A percentile compares a stretch with the other conserved stretches of the same genome.
phyloP scores from a whole-genome alignment of 805 yeast species.

The Ogataea trehaloabstinens region DNA sequence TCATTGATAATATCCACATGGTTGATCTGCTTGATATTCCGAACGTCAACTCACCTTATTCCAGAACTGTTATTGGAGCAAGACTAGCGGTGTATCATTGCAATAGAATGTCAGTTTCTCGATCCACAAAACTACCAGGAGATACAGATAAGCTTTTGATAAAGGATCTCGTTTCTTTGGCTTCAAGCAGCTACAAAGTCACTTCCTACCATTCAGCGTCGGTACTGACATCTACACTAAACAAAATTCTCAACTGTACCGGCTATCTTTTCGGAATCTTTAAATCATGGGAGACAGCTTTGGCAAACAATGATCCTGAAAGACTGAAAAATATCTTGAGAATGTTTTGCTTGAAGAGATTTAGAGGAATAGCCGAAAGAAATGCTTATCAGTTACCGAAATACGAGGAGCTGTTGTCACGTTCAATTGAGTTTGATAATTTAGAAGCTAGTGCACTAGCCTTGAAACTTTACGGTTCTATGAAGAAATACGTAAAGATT shows the following conservation, averaged over 20 bases:
- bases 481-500: constrained; percentile 41
- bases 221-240: constrained; percentile 65
- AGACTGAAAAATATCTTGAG: constrained; percentile 63
- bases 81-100: constrained; percentile 72
- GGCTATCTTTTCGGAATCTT: constrained; percentile 48
- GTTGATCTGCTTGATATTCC: constrained; percentile 54
- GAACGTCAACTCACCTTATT: constrained; percentile 63
- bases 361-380: constrained; percentile 55
- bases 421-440: constrained; percentile 57
- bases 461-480: constrained; percentile 44
- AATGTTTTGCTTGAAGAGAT: constrained; percentile 53
- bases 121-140: constrained; percentile 71
- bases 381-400: constrained; percentile 53
- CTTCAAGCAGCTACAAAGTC: constrained; percentile 68
- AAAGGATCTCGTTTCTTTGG: constrained; percentile 58
- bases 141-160: constrained; percentile 61
- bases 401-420: constrained; percentile 47
- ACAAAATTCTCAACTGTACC: constrained; percentile 59
- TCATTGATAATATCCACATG: constrained; percentile 37
- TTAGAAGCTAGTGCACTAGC: constrained; percentile 54
- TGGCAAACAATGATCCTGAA: constrained; percentile 49
- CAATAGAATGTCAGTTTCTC: constrained; percentile 67
- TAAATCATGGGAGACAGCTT: constrained; percentile 40
- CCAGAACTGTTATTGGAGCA: constrained; percentile 75
- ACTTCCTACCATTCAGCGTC: constrained; percentile 70